phyloP scores from a whole-genome alignment of 2,329 filamentous ascomycete species.

The Beauveria bassiana region DNA sequence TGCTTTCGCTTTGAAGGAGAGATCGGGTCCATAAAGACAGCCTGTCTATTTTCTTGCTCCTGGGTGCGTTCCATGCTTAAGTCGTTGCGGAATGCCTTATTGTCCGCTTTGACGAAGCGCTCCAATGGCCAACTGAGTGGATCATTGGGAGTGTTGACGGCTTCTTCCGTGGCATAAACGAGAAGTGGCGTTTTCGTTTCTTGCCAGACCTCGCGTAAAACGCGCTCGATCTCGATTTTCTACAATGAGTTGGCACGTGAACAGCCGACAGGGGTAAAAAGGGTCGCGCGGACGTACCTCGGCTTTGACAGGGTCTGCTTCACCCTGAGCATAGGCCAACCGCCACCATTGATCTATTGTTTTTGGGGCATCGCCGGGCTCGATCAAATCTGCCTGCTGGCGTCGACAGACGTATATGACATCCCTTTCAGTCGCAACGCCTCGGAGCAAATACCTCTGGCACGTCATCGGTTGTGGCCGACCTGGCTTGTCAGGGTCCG shows the following conservation, averaged over 20 bases:
- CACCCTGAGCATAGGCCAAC: slow-evolving; percentile 32
- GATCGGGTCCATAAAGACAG: slow-evolving; percentile 29
- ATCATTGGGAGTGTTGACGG: slow-evolving; percentile 27
- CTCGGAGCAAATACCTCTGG: slow-evolving; percentile 43
- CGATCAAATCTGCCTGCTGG: slow-evolving; percentile 33
- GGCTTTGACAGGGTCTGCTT: slow-evolving; percentile 35
- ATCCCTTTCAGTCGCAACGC: slow-evolving; percentile 39
- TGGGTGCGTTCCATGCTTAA: slow-evolving; percentile 31
- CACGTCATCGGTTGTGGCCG: slow-evolving; percentile 31
- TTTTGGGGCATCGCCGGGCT: slow-evolving; percentile 27
- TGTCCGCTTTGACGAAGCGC: slow-evolving; percentile 44
- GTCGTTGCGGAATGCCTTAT: slow-evolving; percentile 44
- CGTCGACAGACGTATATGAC: slow-evolving; percentile 44
- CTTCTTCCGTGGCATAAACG: slow-evolving; percentile 46
- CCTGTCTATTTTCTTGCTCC: slow-evolving; percentile 17
- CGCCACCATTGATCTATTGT: slow-evolving; percentile 49
- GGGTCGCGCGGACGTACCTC: slow-evolving; percentile 32
- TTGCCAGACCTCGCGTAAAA: slow-evolving; percentile 38
- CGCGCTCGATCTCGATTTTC: slow-evolving; percentile 39
- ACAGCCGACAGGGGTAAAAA: background rate
- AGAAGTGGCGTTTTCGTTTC: slow-evolving; percentile 41
- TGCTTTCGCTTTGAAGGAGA: slow-evolving; percentile 40
- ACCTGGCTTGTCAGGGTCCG: slow-evolving; percentile 29
- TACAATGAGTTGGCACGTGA: slow-evolving; percentile 21
- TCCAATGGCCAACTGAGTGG: slow-evolving; percentile 33